A percentile compares a stretch with the other conserved stretches of the same genome.
phyloP scores from a whole-genome alignment of 192 early-diverging fungal species.

The Allomyces macrogynus region DNA sequence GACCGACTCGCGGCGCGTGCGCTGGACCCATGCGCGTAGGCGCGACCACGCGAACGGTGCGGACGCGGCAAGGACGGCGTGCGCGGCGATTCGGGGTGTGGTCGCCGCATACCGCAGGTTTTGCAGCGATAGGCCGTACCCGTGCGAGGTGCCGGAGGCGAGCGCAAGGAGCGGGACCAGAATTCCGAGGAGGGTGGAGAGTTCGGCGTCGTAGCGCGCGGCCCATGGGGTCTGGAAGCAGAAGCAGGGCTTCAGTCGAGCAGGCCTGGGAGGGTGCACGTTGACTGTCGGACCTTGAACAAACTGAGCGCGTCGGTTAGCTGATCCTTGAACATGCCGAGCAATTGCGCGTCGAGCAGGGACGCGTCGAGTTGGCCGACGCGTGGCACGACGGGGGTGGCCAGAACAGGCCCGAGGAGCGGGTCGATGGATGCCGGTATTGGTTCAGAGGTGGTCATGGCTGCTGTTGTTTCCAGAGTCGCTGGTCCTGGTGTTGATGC shows the following conservation, averaged over 20 bases:
- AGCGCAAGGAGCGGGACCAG: slow-evolving; percentile 55
- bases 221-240: slow-evolving; percentile 23
- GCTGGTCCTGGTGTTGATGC: too few relatives aligned
- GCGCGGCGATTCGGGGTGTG: background rate
- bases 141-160: slow-evolving; percentile 27
- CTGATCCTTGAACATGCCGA: slow-evolving; percentile 55
- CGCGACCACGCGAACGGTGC: too few relatives aligned
- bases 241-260: background rate
- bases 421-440: too few relatives aligned
- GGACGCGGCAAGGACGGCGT: too few relatives aligned
- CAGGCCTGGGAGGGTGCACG: background rate
- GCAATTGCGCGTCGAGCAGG: slow-evolving; percentile 55
- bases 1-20: background rate
- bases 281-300: slow-evolving; percentile 25
- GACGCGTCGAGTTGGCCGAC: slow-evolving; percentile 72
- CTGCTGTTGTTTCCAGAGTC: too few relatives aligned
- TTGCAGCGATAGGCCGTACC: slow-evolving; percentile 63
- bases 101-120: slow-evolving; percentile 43
- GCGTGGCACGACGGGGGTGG: slow-evolving; percentile 9
- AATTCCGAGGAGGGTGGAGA: slow-evolving; percentile 41
- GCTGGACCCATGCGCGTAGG: background rate
- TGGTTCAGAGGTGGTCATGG: too few relatives aligned
- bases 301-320: slow-evolving; percentile 46
- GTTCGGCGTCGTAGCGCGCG: slow-evolving; percentile 48
- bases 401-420: too few relatives aligned